Percentiles rank a stretch among this genome's conserved stretches.
These are phyloP conservation scores for Endotrypanum monterogeii DNA, from an alignment of 208 protist genomes.

Conservation along the genomic window DNA sequence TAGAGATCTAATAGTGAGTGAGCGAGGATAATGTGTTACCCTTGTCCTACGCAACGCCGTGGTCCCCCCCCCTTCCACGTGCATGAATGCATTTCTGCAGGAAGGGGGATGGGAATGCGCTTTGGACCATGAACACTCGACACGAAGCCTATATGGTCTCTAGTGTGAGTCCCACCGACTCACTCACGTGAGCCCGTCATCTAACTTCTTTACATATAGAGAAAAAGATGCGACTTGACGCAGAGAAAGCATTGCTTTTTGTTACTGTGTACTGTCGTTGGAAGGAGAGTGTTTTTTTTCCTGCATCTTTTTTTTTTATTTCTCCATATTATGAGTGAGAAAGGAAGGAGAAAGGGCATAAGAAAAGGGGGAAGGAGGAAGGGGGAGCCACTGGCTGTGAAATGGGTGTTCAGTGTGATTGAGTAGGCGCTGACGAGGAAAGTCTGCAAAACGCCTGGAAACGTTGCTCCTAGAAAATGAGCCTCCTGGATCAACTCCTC, in stretches of 20 bases:
- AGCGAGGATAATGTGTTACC: background rate
- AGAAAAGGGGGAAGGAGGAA: too few relatives aligned
- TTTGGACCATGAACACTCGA: background rate
- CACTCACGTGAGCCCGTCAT: background rate
- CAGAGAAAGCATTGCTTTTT: background rate
- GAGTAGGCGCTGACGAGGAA: background rate
- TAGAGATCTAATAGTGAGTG: background rate
- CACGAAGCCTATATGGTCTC: background rate
- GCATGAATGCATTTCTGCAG: too few relatives aligned
- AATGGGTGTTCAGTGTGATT: too few relatives aligned
- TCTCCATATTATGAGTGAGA: background rate
- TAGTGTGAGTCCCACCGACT: background rate
- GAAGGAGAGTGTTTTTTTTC: background rate
- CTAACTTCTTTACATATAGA: background rate
- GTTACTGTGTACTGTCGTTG: background rate
- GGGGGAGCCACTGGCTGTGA: background rate
- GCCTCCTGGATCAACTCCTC: background rate
- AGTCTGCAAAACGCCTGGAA: background rate
- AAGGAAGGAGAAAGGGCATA: too few relatives aligned
- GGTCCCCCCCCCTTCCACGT: background rate
- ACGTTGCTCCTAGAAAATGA: background rate
- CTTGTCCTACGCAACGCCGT: background rate
- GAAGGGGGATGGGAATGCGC: background rate
- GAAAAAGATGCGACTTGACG: background rate
- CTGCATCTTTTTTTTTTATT: background rate